Base-by-base conservation (phyloP, 164 flowering plant genomes). In the Vitis amurensis region DNA sequence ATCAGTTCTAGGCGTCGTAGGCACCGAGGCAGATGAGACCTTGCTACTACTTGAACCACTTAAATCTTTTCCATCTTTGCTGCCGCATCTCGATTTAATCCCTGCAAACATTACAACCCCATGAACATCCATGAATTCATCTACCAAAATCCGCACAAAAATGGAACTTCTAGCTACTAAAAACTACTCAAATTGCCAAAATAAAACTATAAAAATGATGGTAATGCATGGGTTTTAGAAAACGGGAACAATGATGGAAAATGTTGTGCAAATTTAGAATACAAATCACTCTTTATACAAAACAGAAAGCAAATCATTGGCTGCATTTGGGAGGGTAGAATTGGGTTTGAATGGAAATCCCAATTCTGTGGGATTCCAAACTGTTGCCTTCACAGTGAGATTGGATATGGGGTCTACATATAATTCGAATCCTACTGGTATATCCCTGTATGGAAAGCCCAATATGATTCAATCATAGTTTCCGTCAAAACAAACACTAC, bases 1-100 rank as follows among this genome's bases (percentile, higher is more conserved):
- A 74, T 89, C 92, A 4, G 84, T 85, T 48, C 86, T 68, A 53
- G 90, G 89, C 23, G 86, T 86, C 31, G 71, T 71, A 51, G 90
- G 78, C 61, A 72, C 72, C 15, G 84, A 69, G 17, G 51, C 50
- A 57, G 81, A 73, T 29, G 81, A 75, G 53, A 56, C 50, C 62
- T 71, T 73, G 65, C 81, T 76, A 72, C 81, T 76, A 72, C 80
- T 71, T 50, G 89, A 80, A 59, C 67, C 68, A 70, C 89, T 82
- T 8, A 63, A 15, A 13, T 74, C 84, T 53, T 68, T 76, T 53
- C 87, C 80, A 52, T 80, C 80, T 61, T 59, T 78, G 69, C 83
- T 78, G 0, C 53, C 76, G 71, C 37, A 63, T 16, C 53, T 84
- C 2, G 84, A 76, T 47, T 30, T 74, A 47, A 56, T 66, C 52